phyloP scores from a whole-genome alignment of 352 stramenopile genomes.

The Phytophthora pini region DNA sequence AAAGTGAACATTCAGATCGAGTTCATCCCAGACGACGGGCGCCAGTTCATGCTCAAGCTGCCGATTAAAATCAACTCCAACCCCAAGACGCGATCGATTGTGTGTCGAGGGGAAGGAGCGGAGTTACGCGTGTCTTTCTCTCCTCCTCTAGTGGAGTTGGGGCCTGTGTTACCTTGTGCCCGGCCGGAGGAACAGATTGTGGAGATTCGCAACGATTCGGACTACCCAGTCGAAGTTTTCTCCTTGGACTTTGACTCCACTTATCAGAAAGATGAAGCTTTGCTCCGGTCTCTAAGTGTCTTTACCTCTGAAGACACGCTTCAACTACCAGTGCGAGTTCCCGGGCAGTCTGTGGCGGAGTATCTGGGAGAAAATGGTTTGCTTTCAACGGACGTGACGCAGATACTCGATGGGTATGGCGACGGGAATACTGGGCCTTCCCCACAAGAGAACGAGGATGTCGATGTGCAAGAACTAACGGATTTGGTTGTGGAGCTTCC shows the following conservation, averaged over 20 bases:
- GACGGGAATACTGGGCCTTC: slow-evolving; percentile 3
- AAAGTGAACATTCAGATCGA: slow-evolving; percentile 91
- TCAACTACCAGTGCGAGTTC: slow-evolving; percentile 70
- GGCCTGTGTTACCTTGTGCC: slow-evolving; percentile 86
- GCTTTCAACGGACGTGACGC: slow-evolving; percentile 23
- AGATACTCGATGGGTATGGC: not conserved
- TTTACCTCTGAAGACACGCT: slow-evolving; percentile 78
- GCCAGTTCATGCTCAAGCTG: slow-evolving; percentile 83
- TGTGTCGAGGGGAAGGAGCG: slow-evolving; percentile 79
- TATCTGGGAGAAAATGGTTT: slow-evolving; percentile 64
- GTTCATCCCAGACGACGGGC: slow-evolving; percentile 87
- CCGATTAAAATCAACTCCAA: slow-evolving; percentile 89
- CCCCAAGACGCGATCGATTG: slow-evolving; percentile 78
- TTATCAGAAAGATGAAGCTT: slow-evolving; percentile 88
- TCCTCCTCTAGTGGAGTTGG: slow-evolving; percentile 83
- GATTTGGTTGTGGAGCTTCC: not conserved
- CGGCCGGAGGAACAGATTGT: slow-evolving; percentile 55
- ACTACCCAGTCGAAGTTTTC: slow-evolving; percentile 92
- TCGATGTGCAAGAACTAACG: not conserved
- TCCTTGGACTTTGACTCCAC: slow-evolving; percentile 88
- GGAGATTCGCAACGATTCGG: slow-evolving; percentile 88
- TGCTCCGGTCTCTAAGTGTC: slow-evolving; percentile 60
- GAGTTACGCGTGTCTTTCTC: slow-evolving; percentile 84
- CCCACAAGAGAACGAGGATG: slow-evolving; percentile 7
- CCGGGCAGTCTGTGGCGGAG: slow-evolving; percentile 66